Evolutionary conservation across 768 basidiomycete genomes (phyloP), one percentile per base, ranked within the genome.

Genomic region (Grammothele lineata): DNA sequence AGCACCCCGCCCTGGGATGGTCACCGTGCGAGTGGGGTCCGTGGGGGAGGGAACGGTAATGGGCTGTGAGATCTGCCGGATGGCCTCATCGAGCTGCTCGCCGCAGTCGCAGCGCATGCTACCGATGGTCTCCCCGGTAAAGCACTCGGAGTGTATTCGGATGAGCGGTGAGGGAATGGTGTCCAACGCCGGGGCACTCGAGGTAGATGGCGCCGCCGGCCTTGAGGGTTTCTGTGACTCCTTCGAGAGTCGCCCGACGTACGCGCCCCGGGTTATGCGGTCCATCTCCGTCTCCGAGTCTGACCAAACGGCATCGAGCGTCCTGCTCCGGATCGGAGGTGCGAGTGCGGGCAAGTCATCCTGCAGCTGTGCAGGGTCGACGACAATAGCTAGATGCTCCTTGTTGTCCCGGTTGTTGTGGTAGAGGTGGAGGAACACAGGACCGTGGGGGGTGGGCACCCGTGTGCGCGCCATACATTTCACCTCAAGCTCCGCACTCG

Each of bases 21-120:
- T 67, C n/a, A 69, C 50, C 8, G 56, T 51, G 30, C 48, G 56
- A 15, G 62, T 56, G 32, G 64, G 54, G 43, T 67, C 57, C 3
- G 53, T 23, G 2, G 60, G 47, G 10, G 45, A 55, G 8, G 74
- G 69, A 48, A 81, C 60, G 14, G 70, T 62, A 57, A 86, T 75
- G 37, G 89, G 81, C 62, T 80, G 76, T 12, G 86, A 83, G 57
- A 97, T 92, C 57, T 84, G 83, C 10, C 91, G 80, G 51, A 98
- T 83, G n/a, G 96, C 92, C 63, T 97, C 95, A 67, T 98, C 94
- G 4, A 99, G 76, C 65, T 99, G 96, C 67, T 98, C 94, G 12
- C 96, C 96, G 61, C 96, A 99, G 65, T 99, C 96, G 62, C 96
- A 99, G 25, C 96, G 86, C 88, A 96, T 93, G 73, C 92, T 84